A percentile compares a stretch with the other conserved stretches of the same genome.
Conservation (phyloP, 345 rosid genomes). For the Salix arbutifolia region DNA sequence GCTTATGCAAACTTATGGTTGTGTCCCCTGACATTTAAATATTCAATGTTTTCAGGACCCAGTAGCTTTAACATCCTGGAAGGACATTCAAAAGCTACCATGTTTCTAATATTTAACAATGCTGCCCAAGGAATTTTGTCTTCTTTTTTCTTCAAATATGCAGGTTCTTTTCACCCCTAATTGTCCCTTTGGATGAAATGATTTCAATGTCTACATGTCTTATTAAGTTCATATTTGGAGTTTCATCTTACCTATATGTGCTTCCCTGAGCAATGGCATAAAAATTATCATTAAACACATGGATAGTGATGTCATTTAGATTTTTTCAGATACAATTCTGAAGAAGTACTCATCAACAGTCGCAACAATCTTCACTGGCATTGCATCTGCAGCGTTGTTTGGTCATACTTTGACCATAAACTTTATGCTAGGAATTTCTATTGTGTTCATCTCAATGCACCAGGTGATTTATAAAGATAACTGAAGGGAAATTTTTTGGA, state of each 20-base stretch:
- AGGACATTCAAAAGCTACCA: slow-evolving; percentile 92
- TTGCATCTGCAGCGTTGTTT: slow-evolving; percentile 87
- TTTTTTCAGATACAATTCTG: slow-evolving; percentile 80
- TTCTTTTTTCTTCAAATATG: slow-evolving; percentile 96
- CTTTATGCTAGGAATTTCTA: slow-evolving; percentile 85
- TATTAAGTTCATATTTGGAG: neutral
- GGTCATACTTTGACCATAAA: slow-evolving; percentile 90
- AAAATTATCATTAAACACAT: neutral
- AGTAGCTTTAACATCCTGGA: slow-evolving; percentile 76
- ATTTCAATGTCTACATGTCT: neutral
- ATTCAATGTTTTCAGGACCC: slow-evolving; percentile 58
- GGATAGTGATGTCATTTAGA: slow-evolving; percentile 16
- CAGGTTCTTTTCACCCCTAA: slow-evolving; percentile 41
- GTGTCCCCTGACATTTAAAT: neutral
- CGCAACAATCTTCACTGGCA: slow-evolving; percentile 94
- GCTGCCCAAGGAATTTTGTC: slow-evolving; percentile 97
- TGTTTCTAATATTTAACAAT: slow-evolving; percentile 81
- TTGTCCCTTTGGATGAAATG: neutral
- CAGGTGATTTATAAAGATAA: slow-evolving; percentile 49
- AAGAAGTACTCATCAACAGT: slow-evolving; percentile 98
- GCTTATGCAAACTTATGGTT: neutral
- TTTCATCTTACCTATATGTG: neutral
- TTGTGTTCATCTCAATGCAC: slow-evolving; percentile 96
- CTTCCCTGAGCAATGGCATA: neutral
- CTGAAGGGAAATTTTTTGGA: neutral